Percentiles rank a stretch among this genome's conserved stretches.
Evolutionary conservation across 352 stramenopile genomes (phyloP).

Genomic region (Pythium myriotylum): DNA sequence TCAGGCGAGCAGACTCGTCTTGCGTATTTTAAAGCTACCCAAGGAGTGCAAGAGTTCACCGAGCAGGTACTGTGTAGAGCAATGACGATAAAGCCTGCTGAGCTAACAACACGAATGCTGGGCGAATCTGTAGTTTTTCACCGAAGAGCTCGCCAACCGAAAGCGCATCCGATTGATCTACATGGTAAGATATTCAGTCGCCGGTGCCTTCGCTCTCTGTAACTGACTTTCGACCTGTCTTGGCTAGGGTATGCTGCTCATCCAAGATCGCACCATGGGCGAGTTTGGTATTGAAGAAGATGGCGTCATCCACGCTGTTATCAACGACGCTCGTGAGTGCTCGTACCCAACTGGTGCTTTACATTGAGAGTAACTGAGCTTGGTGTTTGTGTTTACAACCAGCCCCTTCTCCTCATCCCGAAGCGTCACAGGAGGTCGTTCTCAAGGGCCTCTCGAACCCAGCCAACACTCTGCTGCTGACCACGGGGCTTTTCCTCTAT

Average conservation of each 20-base stretch:
- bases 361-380: too few relatives aligned
- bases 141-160: constrained; percentile 43
- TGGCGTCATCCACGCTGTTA: constrained; percentile 74
- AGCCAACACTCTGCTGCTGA: constrained; percentile 55
- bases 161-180: constrained; percentile 81
- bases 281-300: constrained; percentile 79
- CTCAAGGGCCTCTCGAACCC: constrained; percentile 63
- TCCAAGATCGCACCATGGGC: constrained; percentile 62
- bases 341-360: neutral
- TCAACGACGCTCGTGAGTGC: constrained; percentile 70
- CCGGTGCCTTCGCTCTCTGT: neutral
- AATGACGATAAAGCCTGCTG: too few relatives aligned
- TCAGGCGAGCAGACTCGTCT: constrained; percentile 50
- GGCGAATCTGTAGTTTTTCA: constrained; percentile 53
- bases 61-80: constrained; percentile 30
- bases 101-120: too few relatives aligned
- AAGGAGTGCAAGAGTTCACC: constrained; percentile 68
- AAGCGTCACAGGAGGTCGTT: constrained; percentile 41
- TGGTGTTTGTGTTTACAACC: neutral
- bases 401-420: constrained; percentile 47
- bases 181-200: constrained; percentile 38
- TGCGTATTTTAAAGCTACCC: constrained; percentile 68
- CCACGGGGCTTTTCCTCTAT: constrained; percentile 71
- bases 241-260: constrained; percentile 63
- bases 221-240: neutral